These are phyloP conservation scores for Delphinella strobiligena DNA, from an alignment of 2,329 filamentous ascomycete species.

Conservation along the genomic window DNA sequence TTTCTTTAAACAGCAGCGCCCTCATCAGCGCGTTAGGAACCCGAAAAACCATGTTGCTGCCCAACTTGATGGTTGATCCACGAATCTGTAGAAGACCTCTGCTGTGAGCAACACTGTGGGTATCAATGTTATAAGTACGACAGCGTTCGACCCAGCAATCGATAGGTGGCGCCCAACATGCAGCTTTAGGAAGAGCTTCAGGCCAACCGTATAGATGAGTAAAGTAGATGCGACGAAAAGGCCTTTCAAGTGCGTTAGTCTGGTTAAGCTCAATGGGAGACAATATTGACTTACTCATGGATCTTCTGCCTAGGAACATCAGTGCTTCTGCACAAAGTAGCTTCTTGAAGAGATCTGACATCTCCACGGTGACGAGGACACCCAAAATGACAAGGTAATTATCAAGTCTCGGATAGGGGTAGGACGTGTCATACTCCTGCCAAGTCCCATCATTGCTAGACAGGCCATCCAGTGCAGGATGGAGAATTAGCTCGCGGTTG, in stretches of 20 bases:
- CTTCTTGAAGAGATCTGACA: constrained; percentile 9
- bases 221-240: constrained; percentile 1
- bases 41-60: neutral
- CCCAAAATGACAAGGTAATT: constrained; percentile 19
- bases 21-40: too few relatives aligned
- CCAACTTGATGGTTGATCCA: neutral
- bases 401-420: constrained; percentile 17
- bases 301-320: constrained; percentile 15
- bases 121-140: neutral
- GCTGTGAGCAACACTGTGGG: neutral
- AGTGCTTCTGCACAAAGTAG: constrained; percentile 15
- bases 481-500: constrained; percentile 16
- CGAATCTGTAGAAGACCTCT: constrained; percentile 1
- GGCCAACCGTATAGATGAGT: constrained; percentile 2
- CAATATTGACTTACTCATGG: constrained; percentile 15
- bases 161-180: neutral
- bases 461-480: constrained; percentile 17
- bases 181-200: constrained; percentile 1
- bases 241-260: neutral
- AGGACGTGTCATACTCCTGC: constrained; percentile 10
- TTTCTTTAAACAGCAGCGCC: too few relatives aligned
- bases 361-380: constrained; percentile 14
- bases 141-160: constrained; percentile 1
- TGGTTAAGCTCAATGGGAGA: neutral
- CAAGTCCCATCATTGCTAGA: constrained; percentile 11